phyloP scores from a whole-genome alignment of 169 alveolate species.

The Eimeria acervulina region DNA sequence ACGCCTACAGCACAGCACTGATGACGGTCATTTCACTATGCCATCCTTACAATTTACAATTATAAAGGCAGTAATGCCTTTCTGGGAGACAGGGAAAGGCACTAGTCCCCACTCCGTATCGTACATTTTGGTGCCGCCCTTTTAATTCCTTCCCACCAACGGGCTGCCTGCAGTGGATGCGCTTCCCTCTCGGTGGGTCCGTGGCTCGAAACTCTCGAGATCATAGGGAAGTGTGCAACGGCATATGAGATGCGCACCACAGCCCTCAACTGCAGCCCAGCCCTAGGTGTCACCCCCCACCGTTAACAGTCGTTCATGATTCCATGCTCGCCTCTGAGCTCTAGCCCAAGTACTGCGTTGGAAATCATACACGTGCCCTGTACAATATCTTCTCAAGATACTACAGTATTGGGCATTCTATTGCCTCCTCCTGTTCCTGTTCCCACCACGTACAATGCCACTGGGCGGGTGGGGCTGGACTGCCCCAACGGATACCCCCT shows the following conservation, averaged over 20 bases:
- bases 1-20: background rate
- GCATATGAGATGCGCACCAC: background rate
- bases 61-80: background rate
- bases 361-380: too few species aligned
- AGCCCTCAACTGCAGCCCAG: background rate
- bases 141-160: background rate
- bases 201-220: too few species aligned
- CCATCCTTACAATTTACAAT: background rate
- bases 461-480: background rate
- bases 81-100: background rate
- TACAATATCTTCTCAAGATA: too few species aligned
- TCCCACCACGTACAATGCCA: background rate
- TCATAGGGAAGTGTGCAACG: background rate
- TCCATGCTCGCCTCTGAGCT: background rate
- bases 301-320: too few species aligned
- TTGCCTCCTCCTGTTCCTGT: background rate
- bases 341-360: background rate
- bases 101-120: background rate
- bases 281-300: too few species aligned
- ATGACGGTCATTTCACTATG: background rate
- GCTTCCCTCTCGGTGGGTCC: too few species aligned
- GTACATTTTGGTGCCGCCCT: too few species aligned
- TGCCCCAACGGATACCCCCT: background rate
- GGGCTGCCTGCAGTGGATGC: background rate
- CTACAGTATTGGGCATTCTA: background rate